Conservation (phyloP, 2,329 filamentous ascomycete species). For the Colletotrichum sp. region DNA sequence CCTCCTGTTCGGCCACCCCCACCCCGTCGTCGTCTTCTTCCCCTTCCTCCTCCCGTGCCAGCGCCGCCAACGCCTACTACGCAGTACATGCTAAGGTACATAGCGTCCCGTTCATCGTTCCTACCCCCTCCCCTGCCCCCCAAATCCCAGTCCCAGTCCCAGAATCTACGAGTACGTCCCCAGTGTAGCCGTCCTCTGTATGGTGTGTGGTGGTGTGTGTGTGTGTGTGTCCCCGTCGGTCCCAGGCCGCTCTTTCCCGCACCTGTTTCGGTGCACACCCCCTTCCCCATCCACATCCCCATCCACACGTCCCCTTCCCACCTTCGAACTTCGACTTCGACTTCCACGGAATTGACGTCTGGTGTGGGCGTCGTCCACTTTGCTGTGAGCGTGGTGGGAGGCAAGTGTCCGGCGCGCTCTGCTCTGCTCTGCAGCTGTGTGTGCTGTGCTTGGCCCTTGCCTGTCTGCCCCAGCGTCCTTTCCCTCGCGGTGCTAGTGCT, state of each 20-base stretch:
- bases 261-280: background rate
- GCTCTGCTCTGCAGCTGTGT: background rate
- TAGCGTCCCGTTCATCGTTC: constrained; percentile 2
- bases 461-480: background rate
- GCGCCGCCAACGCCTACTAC: background rate
- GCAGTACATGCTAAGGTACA: background rate
- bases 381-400: background rate
- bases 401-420: background rate
- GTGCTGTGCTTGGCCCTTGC: background rate
- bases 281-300: background rate
- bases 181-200: background rate
- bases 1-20: constrained; percentile 8
- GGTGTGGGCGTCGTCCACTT: background rate
- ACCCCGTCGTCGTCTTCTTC: background rate
- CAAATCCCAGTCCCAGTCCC: background rate
- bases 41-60: background rate
- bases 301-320: background rate
- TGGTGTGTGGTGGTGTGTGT: background rate
- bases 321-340: background rate
- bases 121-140: background rate
- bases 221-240: constrained; percentile 25
- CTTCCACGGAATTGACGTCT: background rate
- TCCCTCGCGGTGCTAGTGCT: background rate
- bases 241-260: constrained; percentile 25
- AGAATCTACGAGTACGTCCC: background rate